phyloP scores from a whole-genome alignment of 2,329 filamentous ascomycete genomes.

The Phialophora expanda region DNA sequence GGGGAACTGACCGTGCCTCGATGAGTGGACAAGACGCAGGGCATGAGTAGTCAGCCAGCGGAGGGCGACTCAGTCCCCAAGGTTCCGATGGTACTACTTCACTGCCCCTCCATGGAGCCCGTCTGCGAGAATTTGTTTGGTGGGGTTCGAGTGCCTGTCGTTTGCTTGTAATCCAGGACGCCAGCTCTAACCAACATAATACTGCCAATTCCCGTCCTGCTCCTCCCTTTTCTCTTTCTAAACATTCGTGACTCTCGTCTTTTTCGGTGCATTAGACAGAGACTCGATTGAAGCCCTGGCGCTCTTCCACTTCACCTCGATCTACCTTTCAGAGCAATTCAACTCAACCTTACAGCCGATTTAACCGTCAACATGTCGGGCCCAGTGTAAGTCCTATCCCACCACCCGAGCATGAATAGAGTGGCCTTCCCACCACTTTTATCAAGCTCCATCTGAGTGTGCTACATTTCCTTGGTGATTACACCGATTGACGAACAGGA shows the following conservation, averaged over 20 bases:
- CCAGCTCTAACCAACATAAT: constrained; percentile 28
- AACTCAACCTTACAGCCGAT: constrained; percentile 6
- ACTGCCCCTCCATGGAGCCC: constrained; percentile 37
- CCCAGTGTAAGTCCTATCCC: constrained; percentile 38
- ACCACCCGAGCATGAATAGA: background rate
- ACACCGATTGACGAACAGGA: constrained; percentile 44
- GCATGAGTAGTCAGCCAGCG: constrained; percentile 21
- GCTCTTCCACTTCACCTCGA: constrained; percentile 1
- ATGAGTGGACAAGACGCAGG: constrained; percentile 28
- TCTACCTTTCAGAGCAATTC: constrained; percentile 10
- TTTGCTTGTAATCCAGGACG: background rate
- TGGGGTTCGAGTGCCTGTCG: constrained; percentile 21
- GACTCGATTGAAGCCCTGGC: constrained; percentile 27
- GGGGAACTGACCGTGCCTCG: constrained; percentile 26
- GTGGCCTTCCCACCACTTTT: background rate
- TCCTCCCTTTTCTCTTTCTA: constrained; percentile 30
- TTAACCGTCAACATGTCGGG: constrained; percentile 39
- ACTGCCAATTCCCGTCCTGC: constrained; percentile 37
- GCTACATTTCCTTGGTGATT: constrained; percentile 6
- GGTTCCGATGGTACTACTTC: background rate
- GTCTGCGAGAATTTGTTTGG: constrained; percentile 28
- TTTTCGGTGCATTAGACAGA: constrained; percentile 42
- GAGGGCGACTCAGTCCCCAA: constrained; percentile 30
- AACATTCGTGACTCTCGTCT: constrained; percentile 38
- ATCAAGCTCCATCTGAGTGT: background rate